Conservation (phyloP, 768 basidiomycete genomes). For the Cystobasidium onofrii region DNA sequence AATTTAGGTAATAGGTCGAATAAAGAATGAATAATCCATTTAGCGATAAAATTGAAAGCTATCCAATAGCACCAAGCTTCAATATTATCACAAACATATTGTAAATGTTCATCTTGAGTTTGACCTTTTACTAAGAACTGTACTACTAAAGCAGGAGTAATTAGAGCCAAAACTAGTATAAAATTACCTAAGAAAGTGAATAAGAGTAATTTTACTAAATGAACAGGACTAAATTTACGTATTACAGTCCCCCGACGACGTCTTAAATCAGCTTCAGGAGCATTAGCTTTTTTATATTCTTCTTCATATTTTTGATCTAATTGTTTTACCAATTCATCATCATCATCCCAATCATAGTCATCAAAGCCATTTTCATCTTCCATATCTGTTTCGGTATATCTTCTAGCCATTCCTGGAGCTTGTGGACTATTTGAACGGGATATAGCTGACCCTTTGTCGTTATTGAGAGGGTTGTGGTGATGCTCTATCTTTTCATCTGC, state of each 20-base stretch:
- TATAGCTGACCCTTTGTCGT: not conserved
- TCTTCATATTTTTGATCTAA: conserved; percentile 58
- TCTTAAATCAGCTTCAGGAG: not conserved
- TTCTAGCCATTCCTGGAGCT: not conserved
- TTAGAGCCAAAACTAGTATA: conserved; percentile 57
- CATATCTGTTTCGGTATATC: not conserved
- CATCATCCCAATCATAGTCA: conserved; percentile 60
- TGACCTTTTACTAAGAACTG: conserved; percentile 16
- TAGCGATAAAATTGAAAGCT: conserved; percentile 65
- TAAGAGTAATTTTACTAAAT: conserved; percentile 52
- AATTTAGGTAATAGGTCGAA: conserved; percentile 61
- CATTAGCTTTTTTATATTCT: conserved; percentile 46
- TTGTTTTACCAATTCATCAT: conserved; percentile 66
- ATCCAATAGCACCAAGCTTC: conserved; percentile 76
- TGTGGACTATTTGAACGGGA: not conserved
- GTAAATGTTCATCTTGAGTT: conserved; percentile 50
- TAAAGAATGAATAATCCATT: conserved; percentile 68
- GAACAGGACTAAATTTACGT: conserved; percentile 5
- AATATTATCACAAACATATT: conserved; percentile 61
- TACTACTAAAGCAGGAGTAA: conserved; percentile 57
- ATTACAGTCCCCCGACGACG: conserved; percentile 3
- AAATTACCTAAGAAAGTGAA: conserved; percentile 64
- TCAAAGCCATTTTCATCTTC: conserved; percentile 11
- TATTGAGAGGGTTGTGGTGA: not conserved
- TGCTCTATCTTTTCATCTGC: not conserved